Percentiles rank a stretch among this genome's conserved stretches.
Evolutionary conservation across 2,329 filamentous ascomycete genomes (phyloP).

Genomic region (Xylaria digitata): DNA sequence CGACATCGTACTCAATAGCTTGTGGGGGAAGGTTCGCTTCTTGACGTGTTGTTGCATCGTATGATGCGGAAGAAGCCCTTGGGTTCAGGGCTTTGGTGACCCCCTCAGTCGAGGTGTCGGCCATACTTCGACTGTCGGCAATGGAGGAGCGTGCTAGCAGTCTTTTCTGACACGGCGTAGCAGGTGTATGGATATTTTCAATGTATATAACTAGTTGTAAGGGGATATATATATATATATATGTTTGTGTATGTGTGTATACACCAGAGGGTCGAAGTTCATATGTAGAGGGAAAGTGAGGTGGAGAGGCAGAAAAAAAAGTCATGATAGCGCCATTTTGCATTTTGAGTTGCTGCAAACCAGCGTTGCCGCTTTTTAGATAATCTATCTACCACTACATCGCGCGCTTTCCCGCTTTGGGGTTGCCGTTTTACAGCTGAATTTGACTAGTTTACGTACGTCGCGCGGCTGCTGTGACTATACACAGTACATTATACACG

Average conservation of each 20-base stretch:
- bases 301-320: constrained; percentile 4
- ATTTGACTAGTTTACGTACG: too few relatives aligned
- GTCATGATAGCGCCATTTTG: constrained; percentile 19
- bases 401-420: constrained; percentile 27
- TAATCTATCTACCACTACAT: constrained; percentile 4
- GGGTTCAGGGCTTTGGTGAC: constrained; percentile 48
- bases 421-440: not conserved
- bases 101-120: constrained; percentile 51
- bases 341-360: constrained; percentile 5
- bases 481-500: too few relatives aligned
- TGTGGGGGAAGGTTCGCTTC: constrained; percentile 37
- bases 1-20: constrained; percentile 56
- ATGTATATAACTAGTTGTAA: too few relatives aligned
- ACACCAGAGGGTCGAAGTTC: not conserved
- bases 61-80: constrained; percentile 36
- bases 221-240: not conserved
- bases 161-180: constrained; percentile 52
- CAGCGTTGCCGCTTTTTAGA: constrained; percentile 10
- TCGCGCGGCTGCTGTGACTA: too few relatives aligned
- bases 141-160: constrained; percentile 64
- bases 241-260: not conserved
- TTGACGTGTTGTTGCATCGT: constrained; percentile 35
- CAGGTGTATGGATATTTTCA: not conserved
- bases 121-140: constrained; percentile 63
- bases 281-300: constrained; percentile 9